Percentiles rank a stretch among this genome's conserved stretches.
phyloP scores from a whole-genome alignment of 1,139 yeast species.

The Magnusiomyces clavatus region DNA sequence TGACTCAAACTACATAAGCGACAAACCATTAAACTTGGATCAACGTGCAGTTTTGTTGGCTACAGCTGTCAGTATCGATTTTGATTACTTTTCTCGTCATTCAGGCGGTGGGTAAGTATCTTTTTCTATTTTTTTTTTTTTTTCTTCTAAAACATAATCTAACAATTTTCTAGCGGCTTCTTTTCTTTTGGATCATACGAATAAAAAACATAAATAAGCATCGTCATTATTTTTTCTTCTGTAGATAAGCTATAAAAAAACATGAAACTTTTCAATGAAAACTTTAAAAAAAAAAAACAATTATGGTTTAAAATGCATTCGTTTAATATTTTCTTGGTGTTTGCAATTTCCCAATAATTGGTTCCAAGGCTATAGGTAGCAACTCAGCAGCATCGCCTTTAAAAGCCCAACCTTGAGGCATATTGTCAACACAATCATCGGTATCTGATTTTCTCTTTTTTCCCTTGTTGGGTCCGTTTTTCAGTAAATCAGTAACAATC shows the following conservation, averaged over 20 bases:
- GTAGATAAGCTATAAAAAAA: neutral
- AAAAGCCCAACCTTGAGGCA: slow-evolving; percentile 54
- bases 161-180: neutral
- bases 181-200: neutral
- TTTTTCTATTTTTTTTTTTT: neutral
- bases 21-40: slow-evolving; percentile 48
- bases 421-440: slow-evolving; percentile 19
- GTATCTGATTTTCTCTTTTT: slow-evolving; percentile 22
- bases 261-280: neutral
- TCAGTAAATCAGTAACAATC: neutral
- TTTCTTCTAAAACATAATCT: neutral
- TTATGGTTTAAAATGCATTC: neutral
- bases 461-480: slow-evolving; percentile 23
- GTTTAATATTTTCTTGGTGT: slow-evolving; percentile 7
- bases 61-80: slow-evolving; percentile 85
- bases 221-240: neutral
- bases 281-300: neutral
- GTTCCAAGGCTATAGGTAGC: slow-evolving; percentile 60
- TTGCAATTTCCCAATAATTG: slow-evolving; percentile 26
- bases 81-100: slow-evolving; percentile 89
- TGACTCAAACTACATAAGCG: slow-evolving; percentile 30
- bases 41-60: slow-evolving; percentile 82
- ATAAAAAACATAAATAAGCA: neutral
- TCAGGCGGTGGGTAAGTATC: slow-evolving; percentile 40
- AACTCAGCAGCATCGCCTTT: slow-evolving; percentile 72